phyloP scores from a whole-genome alignment of 108 stramenopile genomes.

The Epipyxis sp. region DNA sequence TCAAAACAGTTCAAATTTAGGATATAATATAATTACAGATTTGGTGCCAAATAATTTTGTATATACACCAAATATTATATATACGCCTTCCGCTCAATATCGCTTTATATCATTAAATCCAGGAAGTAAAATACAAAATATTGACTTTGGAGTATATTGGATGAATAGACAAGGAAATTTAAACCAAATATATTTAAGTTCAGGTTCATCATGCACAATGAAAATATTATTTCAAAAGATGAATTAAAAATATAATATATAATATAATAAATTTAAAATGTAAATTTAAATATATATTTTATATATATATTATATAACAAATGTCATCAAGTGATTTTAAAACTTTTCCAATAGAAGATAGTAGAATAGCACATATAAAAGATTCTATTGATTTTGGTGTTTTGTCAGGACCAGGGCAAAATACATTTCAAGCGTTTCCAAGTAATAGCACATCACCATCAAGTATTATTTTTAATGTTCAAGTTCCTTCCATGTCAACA shows the following conservation, averaged over 20 bases:
- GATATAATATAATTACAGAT: background rate
- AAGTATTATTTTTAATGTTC: background rate
- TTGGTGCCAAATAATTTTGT: no score
- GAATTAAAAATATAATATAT: no score
- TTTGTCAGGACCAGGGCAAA: background rate
- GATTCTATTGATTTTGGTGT: background rate
- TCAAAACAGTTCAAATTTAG: no score
- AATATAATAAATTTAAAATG: background rate
- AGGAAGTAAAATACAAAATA: background rate
- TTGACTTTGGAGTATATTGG: background rate
- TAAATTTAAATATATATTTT: background rate
- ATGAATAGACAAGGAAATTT: background rate
- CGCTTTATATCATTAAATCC: background rate
- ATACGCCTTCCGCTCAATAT: background rate
- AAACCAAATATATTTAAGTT: background rate
- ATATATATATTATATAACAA: background rate
- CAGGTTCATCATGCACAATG: background rate
- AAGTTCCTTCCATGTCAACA: background rate
- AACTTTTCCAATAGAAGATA: background rate
- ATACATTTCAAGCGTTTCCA: background rate
- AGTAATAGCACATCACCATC: background rate
- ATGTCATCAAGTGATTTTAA: background rate
- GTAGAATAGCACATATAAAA: background rate
- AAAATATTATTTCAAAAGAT: no score
- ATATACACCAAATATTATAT: no score